Conservation (phyloP, 805 yeast species). For the Torulaspora franciscae region DNA sequence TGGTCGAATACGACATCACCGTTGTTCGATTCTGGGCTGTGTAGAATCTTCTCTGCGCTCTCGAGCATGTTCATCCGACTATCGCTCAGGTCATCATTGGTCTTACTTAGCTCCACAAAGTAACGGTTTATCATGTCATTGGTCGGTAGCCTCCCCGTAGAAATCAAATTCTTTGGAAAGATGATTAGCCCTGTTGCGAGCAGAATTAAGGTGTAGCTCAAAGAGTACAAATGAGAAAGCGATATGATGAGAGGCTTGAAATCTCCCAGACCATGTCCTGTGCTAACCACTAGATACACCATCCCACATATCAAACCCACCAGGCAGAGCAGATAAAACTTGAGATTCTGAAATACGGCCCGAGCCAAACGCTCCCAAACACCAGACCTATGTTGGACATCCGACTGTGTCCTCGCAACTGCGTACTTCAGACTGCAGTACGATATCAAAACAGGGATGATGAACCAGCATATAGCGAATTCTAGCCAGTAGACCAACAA, state of each 20-base stretch:
- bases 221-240: constrained; percentile 31
- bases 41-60: constrained; percentile 24
- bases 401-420: constrained; percentile 11
- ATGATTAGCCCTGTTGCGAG: constrained; percentile 29
- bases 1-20: constrained; percentile 27
- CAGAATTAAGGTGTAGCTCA: constrained; percentile 28
- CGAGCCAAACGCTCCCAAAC: constrained; percentile 17
- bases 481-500: constrained; percentile 30
- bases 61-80: constrained; percentile 28
- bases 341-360: constrained; percentile 28
- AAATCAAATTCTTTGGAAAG: constrained; percentile 27
- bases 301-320: constrained; percentile 24
- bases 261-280: constrained; percentile 25
- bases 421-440: constrained; percentile 28
- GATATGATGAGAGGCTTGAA: constrained; percentile 33
- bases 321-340: constrained; percentile 28
- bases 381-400: constrained; percentile 7
- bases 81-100: constrained; percentile 33
- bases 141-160: constrained; percentile 13
- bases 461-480: constrained; percentile 32
- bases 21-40: constrained; percentile 16
- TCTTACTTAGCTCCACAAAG: constrained; percentile 31
- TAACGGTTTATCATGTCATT: constrained; percentile 20
- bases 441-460: constrained; percentile 33
- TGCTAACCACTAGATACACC: constrained; percentile 24